A percentile compares a stretch with the other conserved stretches of the same genome.
Conservation (phyloP, 495 filamentous ascomycete species). For the Aspergillus sparsus region DNA sequence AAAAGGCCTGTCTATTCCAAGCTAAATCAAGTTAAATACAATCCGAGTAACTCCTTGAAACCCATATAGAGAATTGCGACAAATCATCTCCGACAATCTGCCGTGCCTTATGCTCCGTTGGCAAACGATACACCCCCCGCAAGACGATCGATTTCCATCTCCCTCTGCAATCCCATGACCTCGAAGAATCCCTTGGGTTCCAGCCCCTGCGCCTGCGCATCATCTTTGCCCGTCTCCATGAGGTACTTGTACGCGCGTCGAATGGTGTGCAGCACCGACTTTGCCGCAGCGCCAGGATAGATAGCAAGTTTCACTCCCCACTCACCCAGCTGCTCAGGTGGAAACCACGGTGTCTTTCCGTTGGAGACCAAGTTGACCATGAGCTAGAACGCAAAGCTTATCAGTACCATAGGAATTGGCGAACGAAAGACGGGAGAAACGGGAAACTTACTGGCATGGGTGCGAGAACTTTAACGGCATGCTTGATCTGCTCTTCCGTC, state of each 20-base stretch:
- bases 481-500: conserved; percentile 1
- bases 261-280: not conserved
- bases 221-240: not conserved
- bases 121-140: not conserved
- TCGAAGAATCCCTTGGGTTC: not conserved
- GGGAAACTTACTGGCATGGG: not conserved
- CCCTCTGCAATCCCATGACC: not conserved
- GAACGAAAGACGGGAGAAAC: not conserved
- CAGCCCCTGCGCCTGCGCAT: not conserved
- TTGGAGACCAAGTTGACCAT: not conserved
- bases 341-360: not conserved
- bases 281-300: not conserved
- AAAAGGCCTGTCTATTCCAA: too few relatives aligned
- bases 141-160: not conserved
- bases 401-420: not conserved
- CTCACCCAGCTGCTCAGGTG: not conserved
- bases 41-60: too few relatives aligned
- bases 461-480: not conserved
- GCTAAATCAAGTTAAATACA: too few relatives aligned
- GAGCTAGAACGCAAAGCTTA: not conserved
- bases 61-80: too few relatives aligned
- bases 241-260: not conserved
- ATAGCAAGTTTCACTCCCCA: not conserved
- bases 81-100: too few relatives aligned
- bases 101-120: not conserved